Evolutionary conservation across 2,329 filamentous ascomycete genomes (phyloP).

Genomic region (Talaromyces sp.): DNA sequence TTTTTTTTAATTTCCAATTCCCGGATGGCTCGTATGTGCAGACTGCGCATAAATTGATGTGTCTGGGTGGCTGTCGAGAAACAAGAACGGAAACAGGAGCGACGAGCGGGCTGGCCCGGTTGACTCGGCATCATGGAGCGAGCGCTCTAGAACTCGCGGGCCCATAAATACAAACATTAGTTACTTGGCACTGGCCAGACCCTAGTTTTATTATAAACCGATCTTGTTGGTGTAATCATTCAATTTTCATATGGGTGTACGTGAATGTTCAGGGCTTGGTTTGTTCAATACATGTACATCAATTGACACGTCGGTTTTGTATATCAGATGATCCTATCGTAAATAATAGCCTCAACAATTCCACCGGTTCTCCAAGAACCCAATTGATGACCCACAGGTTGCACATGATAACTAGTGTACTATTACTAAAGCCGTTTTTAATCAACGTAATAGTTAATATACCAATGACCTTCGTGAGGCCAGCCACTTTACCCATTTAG

Average conservation of each 20-base stretch:
- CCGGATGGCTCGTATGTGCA: background rate
- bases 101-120: too few relatives aligned
- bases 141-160: background rate
- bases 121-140: background rate
- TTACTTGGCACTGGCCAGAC: background rate
- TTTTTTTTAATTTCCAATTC: too few relatives aligned
- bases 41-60: background rate
- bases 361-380: too few relatives aligned
- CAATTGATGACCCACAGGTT: too few relatives aligned
- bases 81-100: background rate
- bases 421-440: too few relatives aligned
- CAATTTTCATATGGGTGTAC: background rate
- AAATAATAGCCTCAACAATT: too few relatives aligned
- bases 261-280: too few relatives aligned
- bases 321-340: too few relatives aligned
- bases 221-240: background rate
- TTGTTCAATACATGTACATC: too few relatives aligned
- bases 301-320: too few relatives aligned
- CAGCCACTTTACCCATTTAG: background rate
- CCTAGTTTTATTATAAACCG: background rate
- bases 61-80: too few relatives aligned
- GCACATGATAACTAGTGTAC: too few relatives aligned
- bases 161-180: background rate
- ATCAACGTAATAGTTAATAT: background rate
- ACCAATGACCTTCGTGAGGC: background rate